These are phyloP conservation scores for Luvunga scandens DNA, from an alignment of 345 rosid genomes.

Conservation along the genomic window DNA sequence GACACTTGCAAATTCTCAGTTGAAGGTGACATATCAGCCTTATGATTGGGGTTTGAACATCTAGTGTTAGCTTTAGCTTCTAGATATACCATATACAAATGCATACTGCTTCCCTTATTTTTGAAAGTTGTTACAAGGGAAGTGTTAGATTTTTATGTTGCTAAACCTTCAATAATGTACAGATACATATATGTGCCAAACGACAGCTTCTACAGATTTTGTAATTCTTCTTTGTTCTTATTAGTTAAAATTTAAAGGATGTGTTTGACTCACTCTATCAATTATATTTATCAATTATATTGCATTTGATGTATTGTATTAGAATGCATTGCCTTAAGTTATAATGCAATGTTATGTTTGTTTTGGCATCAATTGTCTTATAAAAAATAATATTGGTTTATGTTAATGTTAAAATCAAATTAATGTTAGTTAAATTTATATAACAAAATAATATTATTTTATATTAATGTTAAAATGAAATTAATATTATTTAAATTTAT, in stretches of 20 bases:
- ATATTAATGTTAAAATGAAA: no score
- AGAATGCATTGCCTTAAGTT: no score
- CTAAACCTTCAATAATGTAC: constrained; percentile 6
- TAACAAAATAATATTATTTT: no score
- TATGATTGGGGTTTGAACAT: constrained; percentile 80
- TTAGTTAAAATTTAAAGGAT: background rate
- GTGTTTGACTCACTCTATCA: background rate
- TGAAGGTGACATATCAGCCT: constrained; percentile 69
- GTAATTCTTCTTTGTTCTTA: background rate
- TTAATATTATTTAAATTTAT: no score
- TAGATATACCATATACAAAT: constrained; percentile 5
- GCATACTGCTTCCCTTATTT: constrained; percentile 11
- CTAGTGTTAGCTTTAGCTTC: constrained; percentile 27
- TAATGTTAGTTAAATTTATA: no score
- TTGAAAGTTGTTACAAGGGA: constrained; percentile 12
- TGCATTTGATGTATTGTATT: no score
- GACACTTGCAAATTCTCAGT: constrained; percentile 53
- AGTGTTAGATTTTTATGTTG: background rate
- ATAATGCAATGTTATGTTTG: no score
- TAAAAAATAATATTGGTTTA: no score
- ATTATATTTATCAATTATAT: no score
- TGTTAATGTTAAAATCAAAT: no score
- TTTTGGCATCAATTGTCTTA: no score
- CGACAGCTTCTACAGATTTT: background rate
- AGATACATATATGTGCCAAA: background rate